A percentile compares a stretch with the other conserved stretches of the same genome.
phyloP scores from a whole-genome alignment of 805 yeast genomes.

The Metschnikowia noctiluminum region DNA sequence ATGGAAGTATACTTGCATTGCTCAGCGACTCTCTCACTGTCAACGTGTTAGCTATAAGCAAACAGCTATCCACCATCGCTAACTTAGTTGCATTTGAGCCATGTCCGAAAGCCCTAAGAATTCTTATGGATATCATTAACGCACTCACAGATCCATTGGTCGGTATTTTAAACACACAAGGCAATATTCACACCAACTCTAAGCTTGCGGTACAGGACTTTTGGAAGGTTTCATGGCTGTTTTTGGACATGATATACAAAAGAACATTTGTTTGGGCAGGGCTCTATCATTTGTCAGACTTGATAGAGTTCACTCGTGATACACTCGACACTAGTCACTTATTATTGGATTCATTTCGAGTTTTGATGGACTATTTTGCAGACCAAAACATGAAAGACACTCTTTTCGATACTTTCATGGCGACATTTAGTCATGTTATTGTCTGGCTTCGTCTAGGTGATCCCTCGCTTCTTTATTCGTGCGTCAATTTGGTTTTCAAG shows the following conservation, averaged over 20 bases:
- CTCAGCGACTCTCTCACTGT: slow-evolving; percentile 42
- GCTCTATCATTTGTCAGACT: slow-evolving; percentile 48
- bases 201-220: slow-evolving; percentile 33
- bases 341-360: slow-evolving; percentile 62
- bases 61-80: slow-evolving; percentile 44
- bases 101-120: slow-evolving; percentile 69
- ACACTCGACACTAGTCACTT: slow-evolving; percentile 62
- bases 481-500: slow-evolving; percentile 66
- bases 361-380: slow-evolving; percentile 24
- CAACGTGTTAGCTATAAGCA: slow-evolving; percentile 48
- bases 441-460: slow-evolving; percentile 86
- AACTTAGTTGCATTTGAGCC: slow-evolving; percentile 59
- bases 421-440: slow-evolving; percentile 64
- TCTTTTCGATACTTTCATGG: slow-evolving; percentile 52
- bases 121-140: slow-evolving; percentile 67
- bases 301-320: slow-evolving; percentile 83
- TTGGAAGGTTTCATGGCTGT: slow-evolving; percentile 75
- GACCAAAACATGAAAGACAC: slow-evolving; percentile 12
- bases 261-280: slow-evolving; percentile 77
- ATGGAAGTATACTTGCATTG: slow-evolving; percentile 64
- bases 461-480: slow-evolving; percentile 62
- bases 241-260: slow-evolving; percentile 63
- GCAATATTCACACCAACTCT: slow-evolving; percentile 2
- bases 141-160: slow-evolving; percentile 63
- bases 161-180: slow-evolving; percentile 44